Evolutionary conservation across 208 protist species (phyloP).

Genomic region (Trypanosoma melophagium): DNA sequence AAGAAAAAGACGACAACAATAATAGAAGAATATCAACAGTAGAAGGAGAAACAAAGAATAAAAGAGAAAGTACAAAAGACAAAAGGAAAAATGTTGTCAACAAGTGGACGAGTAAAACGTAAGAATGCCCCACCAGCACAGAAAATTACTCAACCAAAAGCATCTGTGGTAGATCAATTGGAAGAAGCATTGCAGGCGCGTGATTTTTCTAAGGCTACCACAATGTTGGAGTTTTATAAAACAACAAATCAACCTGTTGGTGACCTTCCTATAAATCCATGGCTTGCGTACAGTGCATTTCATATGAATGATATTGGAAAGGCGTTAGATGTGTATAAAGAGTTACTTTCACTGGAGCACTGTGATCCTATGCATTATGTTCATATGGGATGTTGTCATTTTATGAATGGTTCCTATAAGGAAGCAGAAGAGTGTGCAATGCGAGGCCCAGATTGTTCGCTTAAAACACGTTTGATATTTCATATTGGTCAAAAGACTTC

Average conservation of each 20-base stretch:
- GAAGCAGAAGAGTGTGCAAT: slow-evolving; percentile 90
- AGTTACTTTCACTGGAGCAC: slow-evolving; percentile 65
- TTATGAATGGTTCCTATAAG: slow-evolving; percentile 79
- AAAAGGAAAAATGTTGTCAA: slow-evolving; percentile 54
- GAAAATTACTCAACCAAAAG: slow-evolving; percentile 35
- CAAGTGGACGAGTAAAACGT: slow-evolving; percentile 69
- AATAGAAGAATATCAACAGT: neutral
- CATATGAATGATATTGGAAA: slow-evolving; percentile 94
- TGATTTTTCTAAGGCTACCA: slow-evolving; percentile 89
- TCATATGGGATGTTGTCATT: slow-evolving; percentile 85
- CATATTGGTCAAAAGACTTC: slow-evolving; percentile 93
- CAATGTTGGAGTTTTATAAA: slow-evolving; percentile 91
- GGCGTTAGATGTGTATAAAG: slow-evolving; percentile 90
- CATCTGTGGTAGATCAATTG: slow-evolving; percentile 75
- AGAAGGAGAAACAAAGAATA: neutral
- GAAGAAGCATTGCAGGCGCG: slow-evolving; percentile 85
- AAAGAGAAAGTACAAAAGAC: slow-evolving; percentile 13
- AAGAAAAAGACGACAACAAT: slow-evolving; percentile 2
- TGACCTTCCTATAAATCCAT: slow-evolving; percentile 81
- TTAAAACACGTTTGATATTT: slow-evolving; percentile 94
- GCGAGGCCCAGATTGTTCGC: slow-evolving; percentile 65
- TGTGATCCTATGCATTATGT: slow-evolving; percentile 71
- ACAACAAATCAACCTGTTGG: slow-evolving; percentile 66
- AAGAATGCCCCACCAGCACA: slow-evolving; percentile 40
- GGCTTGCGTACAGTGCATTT: slow-evolving; percentile 94